Evolutionary conservation across 371 early-diverging fungal genomes (phyloP).

Genomic region (Apophysomyces variabilis): DNA sequence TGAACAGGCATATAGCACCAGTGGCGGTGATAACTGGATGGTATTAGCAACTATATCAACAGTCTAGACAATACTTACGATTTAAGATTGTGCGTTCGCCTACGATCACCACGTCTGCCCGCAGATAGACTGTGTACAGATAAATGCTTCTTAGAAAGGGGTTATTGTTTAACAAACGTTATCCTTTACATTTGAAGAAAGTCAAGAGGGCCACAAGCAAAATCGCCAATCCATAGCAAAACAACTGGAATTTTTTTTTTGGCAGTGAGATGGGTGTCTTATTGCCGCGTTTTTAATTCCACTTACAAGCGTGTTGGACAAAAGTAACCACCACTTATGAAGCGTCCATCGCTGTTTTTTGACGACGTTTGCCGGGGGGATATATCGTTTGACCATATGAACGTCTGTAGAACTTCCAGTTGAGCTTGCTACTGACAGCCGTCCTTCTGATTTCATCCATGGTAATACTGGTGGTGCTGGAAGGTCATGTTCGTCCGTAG

Average conservation of each 20-base stretch:
- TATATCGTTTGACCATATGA: constrained; percentile 46
- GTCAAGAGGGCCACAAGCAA: constrained; percentile 48
- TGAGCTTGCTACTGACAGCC: neutral
- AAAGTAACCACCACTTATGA: constrained; percentile 55
- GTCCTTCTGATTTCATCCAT: constrained; percentile 47
- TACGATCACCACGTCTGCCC: constrained; percentile 51
- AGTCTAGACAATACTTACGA: constrained; percentile 32
- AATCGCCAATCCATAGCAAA: constrained; percentile 48
- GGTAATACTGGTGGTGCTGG: constrained; percentile 47
- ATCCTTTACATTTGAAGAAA: constrained; percentile 49
- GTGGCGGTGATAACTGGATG: constrained; percentile 52
- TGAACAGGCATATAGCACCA: constrained; percentile 49
- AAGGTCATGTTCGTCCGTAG: constrained; percentile 12
- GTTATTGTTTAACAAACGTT: neutral
- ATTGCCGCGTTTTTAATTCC: constrained; percentile 3
- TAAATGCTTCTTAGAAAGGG: neutral
- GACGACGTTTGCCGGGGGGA: constrained; percentile 19
- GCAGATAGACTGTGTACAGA: constrained; percentile 38
- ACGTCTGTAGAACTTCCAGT: constrained; percentile 22
- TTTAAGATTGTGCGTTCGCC: constrained; percentile 46
- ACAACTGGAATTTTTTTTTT: constrained; percentile 35
- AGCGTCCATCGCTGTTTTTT: constrained; percentile 55
- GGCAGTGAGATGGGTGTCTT: no score
- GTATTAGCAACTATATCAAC: neutral
- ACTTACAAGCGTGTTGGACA: constrained; percentile 58